Conservation (phyloP, 805 yeast genomes). For the Yarrowia sp. region DNA sequence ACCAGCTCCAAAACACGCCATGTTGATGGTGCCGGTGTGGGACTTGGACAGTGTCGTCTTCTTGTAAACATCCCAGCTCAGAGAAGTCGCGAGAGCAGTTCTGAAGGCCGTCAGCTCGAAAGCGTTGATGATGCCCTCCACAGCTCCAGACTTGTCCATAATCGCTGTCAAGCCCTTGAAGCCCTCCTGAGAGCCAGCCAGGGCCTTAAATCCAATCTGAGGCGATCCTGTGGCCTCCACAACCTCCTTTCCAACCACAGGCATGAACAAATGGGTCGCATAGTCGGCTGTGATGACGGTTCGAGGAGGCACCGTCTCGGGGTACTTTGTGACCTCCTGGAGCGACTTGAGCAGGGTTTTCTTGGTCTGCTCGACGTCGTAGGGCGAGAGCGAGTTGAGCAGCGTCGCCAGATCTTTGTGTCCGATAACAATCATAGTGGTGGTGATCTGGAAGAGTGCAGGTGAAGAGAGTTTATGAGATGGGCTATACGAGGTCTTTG, state of each 20-base stretch:
- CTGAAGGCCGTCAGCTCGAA: conserved; percentile 20
- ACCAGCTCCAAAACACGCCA: conserved; percentile 13
- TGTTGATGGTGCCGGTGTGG: neutral
- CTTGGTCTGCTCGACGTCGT: conserved; percentile 14
- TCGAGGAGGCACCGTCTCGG: conserved; percentile 11
- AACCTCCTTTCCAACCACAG: conserved; percentile 17
- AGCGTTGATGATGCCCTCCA: conserved; percentile 19
- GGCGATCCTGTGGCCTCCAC: conserved; percentile 19
- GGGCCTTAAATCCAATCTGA: conserved; percentile 20
- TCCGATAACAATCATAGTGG: conserved; percentile 10
- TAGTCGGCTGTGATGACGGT: conserved; percentile 19
- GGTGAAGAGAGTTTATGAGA: neutral
- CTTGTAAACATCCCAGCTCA: conserved; percentile 7
- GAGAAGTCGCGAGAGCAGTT: conserved; percentile 24
- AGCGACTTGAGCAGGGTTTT: neutral
- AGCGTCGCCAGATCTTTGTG: conserved; percentile 16
- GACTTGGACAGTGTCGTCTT: neutral
- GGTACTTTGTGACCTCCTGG: conserved; percentile 14
- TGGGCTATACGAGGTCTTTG: too few species aligned
- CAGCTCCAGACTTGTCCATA: conserved; percentile 10
- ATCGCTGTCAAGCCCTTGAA: conserved; percentile 24
- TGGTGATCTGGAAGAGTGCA: neutral
- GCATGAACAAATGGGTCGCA: conserved; percentile 25
- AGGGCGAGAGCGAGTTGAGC: neutral
- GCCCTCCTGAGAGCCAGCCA: conserved; percentile 16